These are phyloP conservation scores for Paramicrosporidium saccamoebae DNA, from an alignment of 371 early-diverging fungal species.

Conservation along the genomic window DNA sequence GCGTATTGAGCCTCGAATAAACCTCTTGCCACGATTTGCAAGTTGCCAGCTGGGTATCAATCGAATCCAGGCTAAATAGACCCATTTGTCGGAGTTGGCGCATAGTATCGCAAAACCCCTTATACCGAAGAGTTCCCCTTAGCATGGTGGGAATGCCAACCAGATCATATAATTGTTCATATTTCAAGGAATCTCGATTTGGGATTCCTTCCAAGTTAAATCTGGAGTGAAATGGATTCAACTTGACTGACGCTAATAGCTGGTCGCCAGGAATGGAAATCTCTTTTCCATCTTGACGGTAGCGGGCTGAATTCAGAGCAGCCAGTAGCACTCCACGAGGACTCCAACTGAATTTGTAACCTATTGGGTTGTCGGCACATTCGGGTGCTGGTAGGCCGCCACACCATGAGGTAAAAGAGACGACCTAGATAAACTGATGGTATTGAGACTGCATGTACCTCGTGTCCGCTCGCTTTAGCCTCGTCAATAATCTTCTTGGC, in stretches of 20 bases:
- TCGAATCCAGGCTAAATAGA: too few species aligned
- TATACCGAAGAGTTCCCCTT: constrained; percentile 74
- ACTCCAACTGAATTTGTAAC: constrained; percentile 96
- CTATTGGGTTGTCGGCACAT: constrained; percentile 76
- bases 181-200: constrained; percentile 86
- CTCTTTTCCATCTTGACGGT: constrained; percentile 54
- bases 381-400: constrained; percentile 96
- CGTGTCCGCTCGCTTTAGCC: constrained; percentile 25
- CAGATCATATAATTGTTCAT: constrained; percentile 71
- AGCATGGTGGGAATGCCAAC: constrained; percentile 74
- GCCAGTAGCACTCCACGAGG: constrained; percentile 81
- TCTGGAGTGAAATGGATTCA: constrained; percentile 54
- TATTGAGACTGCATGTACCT: constrained; percentile 8
- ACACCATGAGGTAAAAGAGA: constrained; percentile 77
- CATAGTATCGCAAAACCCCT: constrained; percentile 17
- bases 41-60: too few species aligned
- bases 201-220: constrained; percentile 60
- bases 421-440: constrained; percentile 8
- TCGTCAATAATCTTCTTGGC: constrained; percentile 86
- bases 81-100: too few species aligned
- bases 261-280: constrained; percentile 64
- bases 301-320: constrained; percentile 59
- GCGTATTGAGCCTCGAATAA: constrained; percentile 1
- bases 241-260: constrained; percentile 52
- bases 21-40: background rate